Conservation (phyloP, 306 rosid species). For the Comarum palustre region DNA sequence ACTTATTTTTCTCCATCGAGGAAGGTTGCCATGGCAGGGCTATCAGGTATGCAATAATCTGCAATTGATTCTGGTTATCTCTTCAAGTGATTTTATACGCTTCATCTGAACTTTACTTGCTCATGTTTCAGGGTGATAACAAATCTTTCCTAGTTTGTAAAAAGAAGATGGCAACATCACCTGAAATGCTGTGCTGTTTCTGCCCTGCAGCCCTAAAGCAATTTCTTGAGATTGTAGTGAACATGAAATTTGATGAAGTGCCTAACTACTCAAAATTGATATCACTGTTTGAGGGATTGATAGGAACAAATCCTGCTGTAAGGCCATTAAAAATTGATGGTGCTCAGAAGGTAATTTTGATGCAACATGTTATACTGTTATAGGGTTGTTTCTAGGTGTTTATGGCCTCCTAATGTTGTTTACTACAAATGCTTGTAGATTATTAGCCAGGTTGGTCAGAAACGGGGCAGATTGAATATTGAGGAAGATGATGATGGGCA, state of each 20-base stretch:
- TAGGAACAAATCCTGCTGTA: constrained; percentile 82
- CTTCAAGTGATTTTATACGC: background rate
- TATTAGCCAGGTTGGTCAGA: constrained; percentile 87
- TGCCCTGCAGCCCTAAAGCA: constrained; percentile 82
- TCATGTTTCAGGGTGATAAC: constrained; percentile 63
- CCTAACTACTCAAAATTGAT: constrained; percentile 83
- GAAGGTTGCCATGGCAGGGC: constrained; percentile 95
- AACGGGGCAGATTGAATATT: constrained; percentile 72
- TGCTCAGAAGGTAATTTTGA: constrained; percentile 68
- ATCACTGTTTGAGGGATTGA: constrained; percentile 73
- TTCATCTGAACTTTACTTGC: background rate
- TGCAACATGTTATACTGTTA: background rate
- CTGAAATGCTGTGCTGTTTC: constrained; percentile 89
- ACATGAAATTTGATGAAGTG: constrained; percentile 95
- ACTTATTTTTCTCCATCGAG: constrained; percentile 80
- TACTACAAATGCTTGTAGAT: constrained; percentile 25
- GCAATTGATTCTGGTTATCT: constrained; percentile 15
- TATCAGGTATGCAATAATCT: constrained; percentile 54
- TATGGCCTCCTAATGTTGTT: background rate
- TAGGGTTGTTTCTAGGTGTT: background rate
- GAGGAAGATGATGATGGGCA: constrained; percentile 86
- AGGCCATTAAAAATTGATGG: constrained; percentile 88
- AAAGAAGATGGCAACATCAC: constrained; percentile 92
- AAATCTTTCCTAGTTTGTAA: constrained; percentile 69
- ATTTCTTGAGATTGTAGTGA: constrained; percentile 87